These are phyloP conservation scores for Colletotrichum tamarilloi DNA, from an alignment of 2,329 filamentous ascomycete species.

Conservation along the genomic window DNA sequence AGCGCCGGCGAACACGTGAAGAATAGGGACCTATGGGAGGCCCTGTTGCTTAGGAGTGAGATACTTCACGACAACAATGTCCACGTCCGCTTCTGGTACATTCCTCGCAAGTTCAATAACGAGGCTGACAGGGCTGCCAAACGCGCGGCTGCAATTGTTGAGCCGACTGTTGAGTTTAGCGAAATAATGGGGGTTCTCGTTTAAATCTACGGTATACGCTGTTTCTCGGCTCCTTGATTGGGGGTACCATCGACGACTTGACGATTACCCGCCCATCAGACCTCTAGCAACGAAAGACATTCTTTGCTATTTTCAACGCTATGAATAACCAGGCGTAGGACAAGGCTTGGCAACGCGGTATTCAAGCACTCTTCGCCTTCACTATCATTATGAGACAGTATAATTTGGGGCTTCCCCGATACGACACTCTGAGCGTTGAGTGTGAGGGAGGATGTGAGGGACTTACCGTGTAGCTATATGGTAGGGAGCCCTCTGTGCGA, in stretches of 20 bases:
- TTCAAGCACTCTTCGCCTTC: neutral
- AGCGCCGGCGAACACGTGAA: conserved; percentile 48
- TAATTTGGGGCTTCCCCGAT: too few species aligned
- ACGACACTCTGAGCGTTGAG: neutral
- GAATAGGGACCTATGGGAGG: conserved; percentile 65
- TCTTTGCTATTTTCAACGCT: too few species aligned
- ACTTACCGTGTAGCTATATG: neutral
- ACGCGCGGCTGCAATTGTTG: conserved; percentile 36
- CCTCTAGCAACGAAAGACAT: too few species aligned
- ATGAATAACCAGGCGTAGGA: neutral
- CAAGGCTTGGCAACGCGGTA: neutral
- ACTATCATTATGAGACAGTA: neutral
- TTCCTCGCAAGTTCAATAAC: conserved; percentile 55
- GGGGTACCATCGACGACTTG: too few species aligned
- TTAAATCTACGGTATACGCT: neutral
- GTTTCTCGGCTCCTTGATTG: neutral
- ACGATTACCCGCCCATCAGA: too few species aligned
- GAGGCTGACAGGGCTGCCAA: conserved; percentile 55
- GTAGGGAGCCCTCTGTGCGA: neutral
- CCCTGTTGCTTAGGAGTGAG: conserved; percentile 55
- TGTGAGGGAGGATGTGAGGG: neutral
- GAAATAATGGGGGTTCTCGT: neutral
- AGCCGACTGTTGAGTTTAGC: neutral
- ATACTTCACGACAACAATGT: neutral
- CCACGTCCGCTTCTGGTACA: conserved; percentile 55